Evolutionary conservation across 2,329 filamentous ascomycete genomes (phyloP).

Genomic region (Fusarium albidum): DNA sequence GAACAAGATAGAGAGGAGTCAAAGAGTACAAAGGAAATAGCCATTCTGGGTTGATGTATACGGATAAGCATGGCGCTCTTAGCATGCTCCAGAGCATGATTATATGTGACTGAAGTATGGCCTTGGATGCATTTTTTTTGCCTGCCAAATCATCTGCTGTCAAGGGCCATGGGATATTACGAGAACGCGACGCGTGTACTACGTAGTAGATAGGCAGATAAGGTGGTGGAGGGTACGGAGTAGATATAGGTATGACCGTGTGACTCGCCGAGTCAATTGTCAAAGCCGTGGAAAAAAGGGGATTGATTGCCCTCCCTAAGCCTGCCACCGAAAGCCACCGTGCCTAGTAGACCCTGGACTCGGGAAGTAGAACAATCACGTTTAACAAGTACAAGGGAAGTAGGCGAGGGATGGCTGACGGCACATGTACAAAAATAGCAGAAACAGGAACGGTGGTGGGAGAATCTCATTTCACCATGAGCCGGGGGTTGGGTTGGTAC

Average conservation of each 20-base stretch:
- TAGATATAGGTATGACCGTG: constrained; percentile 8
- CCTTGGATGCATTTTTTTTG: constrained; percentile 13
- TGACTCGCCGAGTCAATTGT: constrained; percentile 5
- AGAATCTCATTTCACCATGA: constrained; percentile 39
- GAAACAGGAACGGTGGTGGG: constrained; percentile 22
- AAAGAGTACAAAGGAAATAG: constrained; percentile 19
- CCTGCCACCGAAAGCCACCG: constrained; percentile 26
- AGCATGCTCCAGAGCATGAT: constrained; percentile 6
- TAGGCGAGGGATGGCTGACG: constrained; percentile 7
- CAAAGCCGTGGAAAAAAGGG: constrained; percentile 16
- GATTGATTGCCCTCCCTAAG: constrained; percentile 11
- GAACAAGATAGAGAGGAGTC: constrained; percentile 21
- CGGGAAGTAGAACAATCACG: constrained; percentile 17
- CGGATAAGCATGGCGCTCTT: constrained; percentile 15
- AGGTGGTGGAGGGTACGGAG: constrained; percentile 10
- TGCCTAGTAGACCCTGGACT: constrained; percentile 16
- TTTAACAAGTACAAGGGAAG: constrained; percentile 27
- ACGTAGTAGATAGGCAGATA: constrained; percentile 2
- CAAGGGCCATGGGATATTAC: not conserved
- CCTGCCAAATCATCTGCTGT: not conserved
- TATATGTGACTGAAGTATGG: constrained; percentile 18
- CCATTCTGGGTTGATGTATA: constrained; percentile 13
- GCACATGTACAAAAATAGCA: constrained; percentile 18
- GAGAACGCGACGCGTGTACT: no score
- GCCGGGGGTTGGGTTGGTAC: constrained; percentile 18